phyloP scores from a whole-genome alignment of 2,329 filamentous ascomycete genomes.

The Aspergillus ruber region DNA sequence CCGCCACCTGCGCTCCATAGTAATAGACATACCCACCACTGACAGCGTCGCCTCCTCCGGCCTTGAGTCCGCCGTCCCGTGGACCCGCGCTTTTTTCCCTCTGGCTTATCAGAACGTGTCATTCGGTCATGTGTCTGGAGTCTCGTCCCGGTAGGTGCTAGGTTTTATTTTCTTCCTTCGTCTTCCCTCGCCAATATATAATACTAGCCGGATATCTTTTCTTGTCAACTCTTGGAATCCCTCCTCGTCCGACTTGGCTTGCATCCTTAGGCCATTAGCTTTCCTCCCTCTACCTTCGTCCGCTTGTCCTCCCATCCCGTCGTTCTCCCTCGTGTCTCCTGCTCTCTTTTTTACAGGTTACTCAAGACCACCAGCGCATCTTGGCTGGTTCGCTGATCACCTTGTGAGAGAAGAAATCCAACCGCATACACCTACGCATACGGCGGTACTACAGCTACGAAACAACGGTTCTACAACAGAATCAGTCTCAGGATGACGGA shows the following conservation, averaged over 20 bases:
- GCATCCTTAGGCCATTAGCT: slow-evolving; percentile 4
- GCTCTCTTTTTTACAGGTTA: slow-evolving; percentile 1
- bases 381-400: not conserved
- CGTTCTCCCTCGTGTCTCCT: not conserved
- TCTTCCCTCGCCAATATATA: slow-evolving; percentile 10
- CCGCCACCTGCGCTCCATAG: not conserved
- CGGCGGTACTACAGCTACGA: not conserved
- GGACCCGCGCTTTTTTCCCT: not conserved
- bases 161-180: not conserved
- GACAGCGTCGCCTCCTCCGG: slow-evolving; percentile 1
- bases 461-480: not conserved
- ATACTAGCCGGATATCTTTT: not conserved
- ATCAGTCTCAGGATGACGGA: slow-evolving; percentile 25
- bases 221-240: not conserved
- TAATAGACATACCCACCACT: not conserved
- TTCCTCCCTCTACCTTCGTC: no score
- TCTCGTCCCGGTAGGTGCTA: not conserved
- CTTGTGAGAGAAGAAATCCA: not conserved
- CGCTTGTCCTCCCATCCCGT: not conserved
- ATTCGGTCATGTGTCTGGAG: not conserved
- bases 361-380: not conserved
- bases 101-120: slow-evolving; percentile 1
- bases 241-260: slow-evolving; percentile 15
- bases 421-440: not conserved
- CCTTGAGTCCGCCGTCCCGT: not conserved